Percentiles rank a stretch among this genome's conserved stretches.
These are phyloP conservation scores for Pleurotus tuoliensis DNA, from an alignment of 768 basidiomycete species.

Conservation along the genomic window DNA sequence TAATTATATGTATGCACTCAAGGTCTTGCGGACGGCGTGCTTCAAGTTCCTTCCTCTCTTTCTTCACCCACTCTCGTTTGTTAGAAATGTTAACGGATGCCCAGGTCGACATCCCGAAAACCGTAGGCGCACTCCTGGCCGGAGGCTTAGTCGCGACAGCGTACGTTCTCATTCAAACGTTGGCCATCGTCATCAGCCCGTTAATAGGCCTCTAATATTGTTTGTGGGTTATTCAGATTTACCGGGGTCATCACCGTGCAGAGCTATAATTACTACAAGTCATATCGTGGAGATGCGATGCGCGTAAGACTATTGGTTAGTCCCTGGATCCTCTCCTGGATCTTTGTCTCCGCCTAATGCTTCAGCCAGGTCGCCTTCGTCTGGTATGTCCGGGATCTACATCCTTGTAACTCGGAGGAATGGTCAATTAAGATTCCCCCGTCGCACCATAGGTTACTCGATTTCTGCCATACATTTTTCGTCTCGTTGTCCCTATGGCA, in stretches of 20 bases:
- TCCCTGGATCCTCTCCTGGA: not conserved
- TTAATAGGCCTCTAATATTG: not conserved
- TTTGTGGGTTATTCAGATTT: constrained; percentile 22
- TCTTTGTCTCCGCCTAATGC: constrained; percentile 11
- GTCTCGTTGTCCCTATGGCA: constrained; percentile 38
- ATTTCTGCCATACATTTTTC: constrained; percentile 36
- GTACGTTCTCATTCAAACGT: constrained; percentile 18
- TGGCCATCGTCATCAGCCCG: not conserved
- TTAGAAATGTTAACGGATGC: constrained; percentile 7
- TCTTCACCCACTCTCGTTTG: not conserved
- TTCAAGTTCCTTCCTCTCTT: not conserved
- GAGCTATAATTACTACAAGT: constrained; percentile 34
- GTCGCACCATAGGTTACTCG: constrained; percentile 21
- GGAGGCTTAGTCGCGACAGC: constrained; percentile 35
- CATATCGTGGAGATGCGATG: constrained; percentile 27
- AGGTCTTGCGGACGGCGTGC: not conserved
- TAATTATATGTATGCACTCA: not conserved
- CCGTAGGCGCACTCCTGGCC: constrained; percentile 38
- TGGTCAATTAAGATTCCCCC: no score
- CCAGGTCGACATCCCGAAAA: constrained; percentile 21
- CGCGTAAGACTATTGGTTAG: constrained; percentile 31
- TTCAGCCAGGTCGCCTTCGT: not conserved
- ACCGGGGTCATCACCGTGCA: constrained; percentile 38
- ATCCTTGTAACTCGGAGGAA: no score
- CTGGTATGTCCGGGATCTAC: not conserved